Conservation (phyloP, 164 flowering plant genomes). For the Tinospora cordifolia region DNA sequence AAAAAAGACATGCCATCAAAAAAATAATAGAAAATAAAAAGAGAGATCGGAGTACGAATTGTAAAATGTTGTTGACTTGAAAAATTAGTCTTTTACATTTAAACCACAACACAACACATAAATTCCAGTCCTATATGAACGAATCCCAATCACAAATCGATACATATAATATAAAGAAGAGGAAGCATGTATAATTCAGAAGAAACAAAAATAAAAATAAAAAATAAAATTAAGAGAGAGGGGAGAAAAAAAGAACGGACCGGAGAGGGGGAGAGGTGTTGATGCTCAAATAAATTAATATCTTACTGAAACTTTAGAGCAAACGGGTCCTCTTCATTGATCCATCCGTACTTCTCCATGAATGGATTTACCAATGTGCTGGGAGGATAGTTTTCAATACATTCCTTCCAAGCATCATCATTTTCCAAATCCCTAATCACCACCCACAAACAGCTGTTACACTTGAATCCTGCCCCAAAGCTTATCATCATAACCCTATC, state of each 20-base stretch:
- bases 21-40: too few species aligned
- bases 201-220: too few species aligned
- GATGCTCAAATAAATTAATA: background rate
- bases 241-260: too few species aligned
- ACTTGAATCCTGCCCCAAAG: slow-evolving; percentile 8
- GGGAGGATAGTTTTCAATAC: slow-evolving; percentile 3
- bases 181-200: too few species aligned
- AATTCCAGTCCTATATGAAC: background rate
- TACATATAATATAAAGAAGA: background rate
- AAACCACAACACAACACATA: too few species aligned
- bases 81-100: too few species aligned
- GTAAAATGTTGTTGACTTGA: too few species aligned
- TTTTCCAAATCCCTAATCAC: slow-evolving; percentile 6
- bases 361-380: background rate
- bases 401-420: slow-evolving; percentile 10
- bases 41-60: too few species aligned
- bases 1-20: too few species aligned
- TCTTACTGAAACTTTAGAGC: slow-evolving; percentile 20
- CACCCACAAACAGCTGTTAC: slow-evolving; percentile 9
- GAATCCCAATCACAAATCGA: background rate
- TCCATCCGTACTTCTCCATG: slow-evolving; percentile 32
- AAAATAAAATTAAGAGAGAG: background rate
- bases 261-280: too few species aligned
- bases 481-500: slow-evolving; percentile 9
- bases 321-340: slow-evolving; percentile 18